Evolutionary conservation across 352 stramenopile species (phyloP).

Genomic region (Pythium volutum): DNA sequence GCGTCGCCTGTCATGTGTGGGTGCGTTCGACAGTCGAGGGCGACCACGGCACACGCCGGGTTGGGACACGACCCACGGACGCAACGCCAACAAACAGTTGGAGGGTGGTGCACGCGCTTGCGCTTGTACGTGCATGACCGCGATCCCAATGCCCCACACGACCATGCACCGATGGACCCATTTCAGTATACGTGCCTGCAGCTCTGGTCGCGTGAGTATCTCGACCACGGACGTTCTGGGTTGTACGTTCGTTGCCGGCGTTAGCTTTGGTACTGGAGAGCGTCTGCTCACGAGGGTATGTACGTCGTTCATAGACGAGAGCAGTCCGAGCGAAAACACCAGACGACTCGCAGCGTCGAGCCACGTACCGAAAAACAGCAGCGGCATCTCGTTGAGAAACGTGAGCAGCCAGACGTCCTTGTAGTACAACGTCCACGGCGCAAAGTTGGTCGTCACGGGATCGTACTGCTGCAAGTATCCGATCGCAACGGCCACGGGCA

Average conservation of each 20-base stretch:
- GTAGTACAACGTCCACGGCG: conserved; percentile 18
- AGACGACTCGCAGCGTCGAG: conserved; percentile 31
- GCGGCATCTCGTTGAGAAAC: conserved; percentile 22
- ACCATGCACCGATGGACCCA: background rate
- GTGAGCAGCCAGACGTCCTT: conserved; percentile 31
- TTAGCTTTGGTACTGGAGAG: no score
- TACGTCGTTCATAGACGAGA: conserved; percentile 30
- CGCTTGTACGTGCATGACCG: conserved; percentile 24
- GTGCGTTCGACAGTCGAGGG: conserved; percentile 2
- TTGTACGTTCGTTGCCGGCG: background rate
- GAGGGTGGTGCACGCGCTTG: background rate
- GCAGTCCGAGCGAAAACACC: conserved; percentile 36
- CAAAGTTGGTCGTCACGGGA: background rate
- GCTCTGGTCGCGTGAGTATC: background rate
- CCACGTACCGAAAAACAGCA: conserved; percentile 39
- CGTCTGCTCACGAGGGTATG: conserved; percentile 27
- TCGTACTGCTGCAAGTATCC: conserved; percentile 16
- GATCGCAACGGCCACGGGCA: conserved; percentile 16
- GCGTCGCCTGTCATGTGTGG: background rate
- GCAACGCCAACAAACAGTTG: conserved; percentile 28
- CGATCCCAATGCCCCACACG: conserved; percentile 21
- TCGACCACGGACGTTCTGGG: background rate
- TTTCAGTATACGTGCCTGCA: background rate
- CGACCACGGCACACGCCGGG: conserved; percentile 30
- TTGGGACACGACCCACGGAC: conserved; percentile 27